Base-by-base conservation (phyloP, 192 early-diverging fungal genomes). In the Linnemannia zychae region DNA sequence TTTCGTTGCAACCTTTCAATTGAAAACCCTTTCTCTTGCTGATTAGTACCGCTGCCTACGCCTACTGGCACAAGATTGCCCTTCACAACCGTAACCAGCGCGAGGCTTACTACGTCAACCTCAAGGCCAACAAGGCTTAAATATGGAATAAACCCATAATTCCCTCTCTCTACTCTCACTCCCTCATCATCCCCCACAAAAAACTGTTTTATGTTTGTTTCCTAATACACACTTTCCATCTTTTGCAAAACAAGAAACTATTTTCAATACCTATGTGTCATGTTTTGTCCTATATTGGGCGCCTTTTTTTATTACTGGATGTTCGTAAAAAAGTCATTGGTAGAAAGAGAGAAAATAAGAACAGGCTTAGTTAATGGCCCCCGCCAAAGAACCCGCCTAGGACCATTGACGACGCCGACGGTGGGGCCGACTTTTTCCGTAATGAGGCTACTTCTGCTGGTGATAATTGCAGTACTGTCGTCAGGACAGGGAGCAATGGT, bases 401-500 rank as follows among this genome's bases (percentile, higher is more conserved):
- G 28, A 86, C 84, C 53, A 75, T 20, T 0, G 83, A 80, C 31
- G 78, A 77, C 2, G 78, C 36, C 9, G 79, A 79, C 6, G 74
- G 28, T 24, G 75, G 77, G 48, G 75, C 24, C 13, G 83, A 66
- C 65, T 87, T 88, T 74, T 88, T 82, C 72, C 76, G 77, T 22
- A 88, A 49, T 13, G 72, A 80, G 11, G 76, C 70, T 37, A 82
- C 78, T 49, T 88, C 88, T 53, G 81, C 88, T 24, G 88, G 88
- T 76, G 84, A 86, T 24, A 88, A 79, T 68, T 88, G 88, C 71
- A 88, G 70, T n/a, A 88, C 81, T 67, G 88, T 87, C 37, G 88
- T 84, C 57, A 88, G 75, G 28, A 86, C 88, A 15, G 88, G 88
- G 47, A 88, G 72, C 22, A 88, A 71, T 7, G 74, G 83, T 78